Evolutionary conservation across 129 eudicot genomes (phyloP), one percentile per base, ranked within the genome.

Genomic region (Mikania micrantha): DNA sequence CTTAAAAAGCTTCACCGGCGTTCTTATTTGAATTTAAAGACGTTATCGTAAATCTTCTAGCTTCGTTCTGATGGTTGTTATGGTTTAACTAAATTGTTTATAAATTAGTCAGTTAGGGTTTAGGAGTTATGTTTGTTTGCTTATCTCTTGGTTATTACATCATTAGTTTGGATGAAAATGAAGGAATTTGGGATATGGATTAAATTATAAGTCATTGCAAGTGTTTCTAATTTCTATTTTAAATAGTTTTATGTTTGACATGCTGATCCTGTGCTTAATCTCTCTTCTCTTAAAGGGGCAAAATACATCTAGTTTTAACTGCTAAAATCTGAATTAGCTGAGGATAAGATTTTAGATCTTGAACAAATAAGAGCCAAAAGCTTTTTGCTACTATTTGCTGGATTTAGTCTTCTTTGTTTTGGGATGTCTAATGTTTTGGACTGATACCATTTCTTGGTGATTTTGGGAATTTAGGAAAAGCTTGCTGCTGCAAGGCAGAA

Each of bases 401-500:
- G 47, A 60, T 60, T 31, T 42, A 45, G 19, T 16, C 8, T 35
- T 5, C 2, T 21, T 60, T 60, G 24, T 39, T 36, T 20, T 36
- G 12, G 7, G 31, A 28, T 36, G 40, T 9, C 4, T 61, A 7
- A 16, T 66, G 68, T 74, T 52, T 38, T 64, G 71, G 45, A 39
- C 24, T 17, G 50, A 48, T 61, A 40, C 28, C n/a, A 10, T 48
- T 68, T 66, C 40, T 41, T 75, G 68, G 44, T 75, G 50, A 67
- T 58, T 21, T 39, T 39, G 52, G 54, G 15, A 49, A 63, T 73
- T 60, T 47, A 90, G 97, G 87, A 70, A 49, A 84, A 77, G 83
- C 84, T 88, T 74, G 95, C 61, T 42, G 85, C 85, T 69, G 98
- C 86, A 20, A 88, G 78, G 73, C 82, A 80, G 67, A 86, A 45